A percentile compares a stretch with the other conserved stretches of the same genome.
Conservation (phyloP, 345 rosid genomes). For the Gossypium sturtianum region DNA sequence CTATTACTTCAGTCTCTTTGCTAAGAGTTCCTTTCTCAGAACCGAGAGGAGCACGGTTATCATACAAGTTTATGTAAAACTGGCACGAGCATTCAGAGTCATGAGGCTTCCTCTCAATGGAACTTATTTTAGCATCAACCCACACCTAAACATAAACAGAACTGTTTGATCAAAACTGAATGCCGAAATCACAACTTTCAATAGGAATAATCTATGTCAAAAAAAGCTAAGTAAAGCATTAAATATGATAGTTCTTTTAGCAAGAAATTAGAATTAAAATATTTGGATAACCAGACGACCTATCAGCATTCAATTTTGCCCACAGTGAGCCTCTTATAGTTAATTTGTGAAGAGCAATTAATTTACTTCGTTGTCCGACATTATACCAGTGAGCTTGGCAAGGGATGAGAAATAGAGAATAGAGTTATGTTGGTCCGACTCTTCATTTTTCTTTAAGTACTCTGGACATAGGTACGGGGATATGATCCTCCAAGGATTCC, state of each 20-base stretch:
- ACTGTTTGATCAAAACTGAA: background rate
- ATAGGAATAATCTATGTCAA: background rate
- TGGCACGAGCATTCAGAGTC: constrained; percentile 53
- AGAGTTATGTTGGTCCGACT: too few relatives aligned
- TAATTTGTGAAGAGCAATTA: too few relatives aligned
- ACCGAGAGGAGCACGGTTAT: constrained; percentile 52
- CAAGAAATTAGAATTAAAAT: background rate
- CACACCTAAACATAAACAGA: constrained; percentile 41
- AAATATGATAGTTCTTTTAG: background rate
- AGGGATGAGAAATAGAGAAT: background rate
- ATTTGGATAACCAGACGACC: background rate
- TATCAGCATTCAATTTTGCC: background rate
- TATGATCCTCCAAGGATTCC: too few relatives aligned
- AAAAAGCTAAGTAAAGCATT: background rate
- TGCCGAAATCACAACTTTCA: background rate
- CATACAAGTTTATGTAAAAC: constrained; percentile 50
- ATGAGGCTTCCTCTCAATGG: constrained; percentile 75
- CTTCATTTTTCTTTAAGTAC: too few relatives aligned
- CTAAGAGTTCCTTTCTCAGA: constrained; percentile 48
- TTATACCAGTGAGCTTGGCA: background rate
- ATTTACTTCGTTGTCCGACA: background rate
- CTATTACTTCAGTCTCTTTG: constrained; percentile 35
- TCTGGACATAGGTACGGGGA: too few relatives aligned
- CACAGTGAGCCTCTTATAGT: background rate
- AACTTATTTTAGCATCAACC: constrained; percentile 74